Evolutionary conservation across 2,329 filamentous ascomycete genomes (phyloP).

Genomic region (Colletotrichum caudatum): DNA sequence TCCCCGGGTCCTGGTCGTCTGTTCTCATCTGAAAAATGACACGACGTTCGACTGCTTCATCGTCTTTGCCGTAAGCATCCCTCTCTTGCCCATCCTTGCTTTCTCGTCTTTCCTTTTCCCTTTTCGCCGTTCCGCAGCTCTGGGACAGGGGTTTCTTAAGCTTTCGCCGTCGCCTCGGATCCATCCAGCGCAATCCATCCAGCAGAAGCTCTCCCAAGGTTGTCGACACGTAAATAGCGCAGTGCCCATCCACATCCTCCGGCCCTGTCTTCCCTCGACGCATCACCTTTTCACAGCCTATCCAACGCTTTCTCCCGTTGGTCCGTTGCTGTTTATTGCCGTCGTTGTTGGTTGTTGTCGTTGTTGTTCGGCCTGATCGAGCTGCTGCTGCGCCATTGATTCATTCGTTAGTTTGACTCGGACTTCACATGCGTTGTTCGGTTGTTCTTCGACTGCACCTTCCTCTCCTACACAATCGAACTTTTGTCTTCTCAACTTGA

Average conservation of each 20-base stretch:
- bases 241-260: conserved; percentile 1
- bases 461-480: background rate
- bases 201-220: conserved; percentile 4
- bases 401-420: background rate
- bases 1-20: conserved; percentile 25
- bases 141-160: conserved; percentile 30
- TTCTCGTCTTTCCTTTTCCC: background rate
- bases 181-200: background rate
- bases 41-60: conserved; percentile 25
- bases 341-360: background rate
- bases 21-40: conserved; percentile 38
- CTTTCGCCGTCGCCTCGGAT: conserved; percentile 17
- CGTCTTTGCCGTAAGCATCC: background rate
- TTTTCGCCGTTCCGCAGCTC: conserved; percentile 22
- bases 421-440: background rate
- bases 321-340: background rate
- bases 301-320: background rate
- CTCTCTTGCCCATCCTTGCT: conserved; percentile 7
- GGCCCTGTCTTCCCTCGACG: background rate
- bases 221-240: conserved; percentile 22
- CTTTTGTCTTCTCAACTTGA: background rate
- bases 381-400: background rate
- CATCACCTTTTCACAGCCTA: background rate
- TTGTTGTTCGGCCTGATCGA: background rate
- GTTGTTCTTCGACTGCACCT: background rate